Conservation (phyloP, 345 rosid species). For the Angophora floribunda region DNA sequence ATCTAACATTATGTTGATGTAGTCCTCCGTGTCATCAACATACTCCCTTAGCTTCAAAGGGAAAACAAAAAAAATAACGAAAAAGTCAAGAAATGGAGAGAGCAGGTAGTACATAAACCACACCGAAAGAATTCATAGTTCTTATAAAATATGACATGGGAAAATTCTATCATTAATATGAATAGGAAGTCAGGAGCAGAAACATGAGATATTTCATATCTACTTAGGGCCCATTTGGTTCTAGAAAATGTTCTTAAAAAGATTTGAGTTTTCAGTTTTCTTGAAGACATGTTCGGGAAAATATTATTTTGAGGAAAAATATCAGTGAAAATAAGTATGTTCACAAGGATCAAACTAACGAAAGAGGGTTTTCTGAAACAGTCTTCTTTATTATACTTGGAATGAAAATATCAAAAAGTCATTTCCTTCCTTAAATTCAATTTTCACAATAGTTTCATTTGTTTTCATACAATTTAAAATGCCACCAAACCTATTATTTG, state of each 20-base stretch:
- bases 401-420: not conserved
- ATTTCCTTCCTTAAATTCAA: not conserved
- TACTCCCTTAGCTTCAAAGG: slow-evolving; percentile 73
- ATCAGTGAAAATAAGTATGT: not conserved
- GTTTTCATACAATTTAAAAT: not conserved
- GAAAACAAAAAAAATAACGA: not conserved
- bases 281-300: not conserved
- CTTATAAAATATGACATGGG: not conserved
- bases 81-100: not conserved
- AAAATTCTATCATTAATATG: not conserved
- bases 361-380: not conserved
- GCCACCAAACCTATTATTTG: not conserved
- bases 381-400: not conserved
- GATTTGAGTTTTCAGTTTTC: not conserved
- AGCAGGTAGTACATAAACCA: not conserved
- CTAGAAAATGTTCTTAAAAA: not conserved
- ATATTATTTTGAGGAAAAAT: not conserved
- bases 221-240: not conserved
- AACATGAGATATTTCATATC: not conserved
- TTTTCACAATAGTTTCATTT: not conserved
- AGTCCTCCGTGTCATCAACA: slow-evolving; percentile 91
- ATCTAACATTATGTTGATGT: slow-evolving; percentile 92
- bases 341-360: not conserved
- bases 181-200: not conserved
- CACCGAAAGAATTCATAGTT: not conserved